phyloP scores from a whole-genome alignment of 176 grass and related monocot species.

The Aegilops tauschii region DNA sequence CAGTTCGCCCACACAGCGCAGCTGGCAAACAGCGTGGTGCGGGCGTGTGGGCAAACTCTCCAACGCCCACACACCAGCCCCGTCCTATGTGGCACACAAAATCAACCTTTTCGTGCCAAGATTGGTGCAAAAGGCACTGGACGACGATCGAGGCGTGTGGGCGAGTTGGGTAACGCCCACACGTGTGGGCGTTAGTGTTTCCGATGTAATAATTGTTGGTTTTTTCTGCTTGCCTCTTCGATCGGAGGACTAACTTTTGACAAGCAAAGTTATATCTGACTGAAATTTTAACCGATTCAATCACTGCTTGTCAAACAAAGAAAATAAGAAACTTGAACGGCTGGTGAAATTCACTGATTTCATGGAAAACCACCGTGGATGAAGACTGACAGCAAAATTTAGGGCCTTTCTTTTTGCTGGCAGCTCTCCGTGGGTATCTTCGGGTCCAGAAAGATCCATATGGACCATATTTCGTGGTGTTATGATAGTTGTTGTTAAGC shows the following conservation, averaged over 20 bases:
- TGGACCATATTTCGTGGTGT: not conserved
- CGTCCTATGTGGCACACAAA: too few relatives aligned
- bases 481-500: not conserved
- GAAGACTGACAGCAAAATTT: not conserved
- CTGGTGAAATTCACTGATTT: not conserved
- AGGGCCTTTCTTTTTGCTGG: not conserved
- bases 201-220: not conserved
- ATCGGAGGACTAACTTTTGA: not conserved
- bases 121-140: too few relatives aligned
- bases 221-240: not conserved
- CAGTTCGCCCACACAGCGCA: too few relatives aligned
- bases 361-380: not conserved
- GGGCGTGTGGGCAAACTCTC: too few relatives aligned
- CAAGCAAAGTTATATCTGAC: not conserved
- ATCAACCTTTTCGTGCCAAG: too few relatives aligned
- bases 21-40: too few relatives aligned
- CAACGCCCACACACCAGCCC: too few relatives aligned
- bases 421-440: not conserved
- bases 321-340: not conserved
- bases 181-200: too few relatives aligned
- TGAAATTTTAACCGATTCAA: not conserved
- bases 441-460: not conserved
- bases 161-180: too few relatives aligned
- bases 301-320: not conserved
- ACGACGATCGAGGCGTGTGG: too few relatives aligned